Evolutionary conservation across 2,329 filamentous ascomycete genomes (phyloP).

Genomic region (Colletotrichum orchidophilum): DNA sequence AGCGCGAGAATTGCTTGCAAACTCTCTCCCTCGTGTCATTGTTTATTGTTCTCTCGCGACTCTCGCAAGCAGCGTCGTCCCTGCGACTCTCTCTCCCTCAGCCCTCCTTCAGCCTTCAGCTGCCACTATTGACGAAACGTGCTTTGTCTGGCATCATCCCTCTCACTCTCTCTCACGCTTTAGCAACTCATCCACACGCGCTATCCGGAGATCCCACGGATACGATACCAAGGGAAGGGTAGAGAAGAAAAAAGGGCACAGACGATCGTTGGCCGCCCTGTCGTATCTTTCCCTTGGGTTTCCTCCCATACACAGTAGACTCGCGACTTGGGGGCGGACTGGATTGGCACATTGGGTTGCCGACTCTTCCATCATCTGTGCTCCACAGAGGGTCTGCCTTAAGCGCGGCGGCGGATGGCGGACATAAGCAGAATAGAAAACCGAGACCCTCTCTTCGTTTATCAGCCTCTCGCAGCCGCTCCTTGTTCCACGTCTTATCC

Average conservation of each 20-base stretch:
- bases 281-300: neutral
- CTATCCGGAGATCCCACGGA: neutral
- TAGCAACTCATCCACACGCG: neutral
- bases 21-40: neutral
- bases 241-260: neutral
- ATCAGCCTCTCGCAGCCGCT: neutral
- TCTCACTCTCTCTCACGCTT: neutral
- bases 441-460: neutral
- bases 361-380: slow-evolving; percentile 11
- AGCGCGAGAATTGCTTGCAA: neutral
- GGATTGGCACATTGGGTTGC: neutral
- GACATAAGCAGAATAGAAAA: slow-evolving; percentile 9
- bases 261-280: neutral
- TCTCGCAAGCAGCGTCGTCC: neutral
- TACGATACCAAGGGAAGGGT: neutral
- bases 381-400: slow-evolving; percentile 22
- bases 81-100: neutral
- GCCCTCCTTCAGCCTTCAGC: neutral
- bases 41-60: neutral
- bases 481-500: neutral
- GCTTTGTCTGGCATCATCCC: slow-evolving; percentile 20
- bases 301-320: no score
- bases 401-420: slow-evolving; percentile 2
- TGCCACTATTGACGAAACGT: slow-evolving; percentile 25
- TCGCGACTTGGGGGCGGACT: no score